Evolutionary conservation across 257 asterid species (phyloP).

Genomic region (Nicotiana sylvestris): DNA sequence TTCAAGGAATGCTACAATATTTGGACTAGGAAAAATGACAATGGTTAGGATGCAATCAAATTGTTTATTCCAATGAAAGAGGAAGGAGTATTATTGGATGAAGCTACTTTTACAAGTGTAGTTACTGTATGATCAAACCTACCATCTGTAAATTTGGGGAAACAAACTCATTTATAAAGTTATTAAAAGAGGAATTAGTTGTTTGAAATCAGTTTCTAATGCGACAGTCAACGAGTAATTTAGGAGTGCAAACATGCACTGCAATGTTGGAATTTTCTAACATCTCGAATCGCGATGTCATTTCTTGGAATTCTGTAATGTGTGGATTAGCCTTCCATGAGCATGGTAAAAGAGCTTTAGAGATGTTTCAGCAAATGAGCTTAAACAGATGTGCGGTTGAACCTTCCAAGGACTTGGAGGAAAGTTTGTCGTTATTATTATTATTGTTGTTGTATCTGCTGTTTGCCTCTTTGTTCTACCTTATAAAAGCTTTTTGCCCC

Average conservation of each 20-base stretch:
- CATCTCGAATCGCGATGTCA: conserved; percentile 37
- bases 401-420: too few relatives aligned
- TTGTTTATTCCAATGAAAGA: conserved; percentile 11
- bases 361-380: conserved; percentile 49
- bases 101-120: conserved; percentile 32
- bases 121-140: conserved; percentile 50
- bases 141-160: conserved; percentile 58
- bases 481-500: neutral
- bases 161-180: conserved; percentile 50
- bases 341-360: conserved; percentile 41
- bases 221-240: conserved; percentile 54
- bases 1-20: conserved; percentile 59
- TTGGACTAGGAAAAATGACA: conserved; percentile 58
- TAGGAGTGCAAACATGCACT: conserved; percentile 53
- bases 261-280: conserved; percentile 40
- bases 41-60: conserved; percentile 42
- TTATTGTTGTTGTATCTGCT: neutral
- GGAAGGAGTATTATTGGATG: too few relatives aligned
- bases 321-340: conserved; percentile 69
- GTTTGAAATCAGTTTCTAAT: conserved; percentile 40
- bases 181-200: conserved; percentile 40
- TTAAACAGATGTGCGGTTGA: conserved; percentile 12
- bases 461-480: neutral
- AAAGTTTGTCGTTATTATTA: too few relatives aligned
- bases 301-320: conserved; percentile 64